These are phyloP conservation scores for Yarrowia bubula DNA, from an alignment of 805 yeast genomes.

Conservation along the genomic window DNA sequence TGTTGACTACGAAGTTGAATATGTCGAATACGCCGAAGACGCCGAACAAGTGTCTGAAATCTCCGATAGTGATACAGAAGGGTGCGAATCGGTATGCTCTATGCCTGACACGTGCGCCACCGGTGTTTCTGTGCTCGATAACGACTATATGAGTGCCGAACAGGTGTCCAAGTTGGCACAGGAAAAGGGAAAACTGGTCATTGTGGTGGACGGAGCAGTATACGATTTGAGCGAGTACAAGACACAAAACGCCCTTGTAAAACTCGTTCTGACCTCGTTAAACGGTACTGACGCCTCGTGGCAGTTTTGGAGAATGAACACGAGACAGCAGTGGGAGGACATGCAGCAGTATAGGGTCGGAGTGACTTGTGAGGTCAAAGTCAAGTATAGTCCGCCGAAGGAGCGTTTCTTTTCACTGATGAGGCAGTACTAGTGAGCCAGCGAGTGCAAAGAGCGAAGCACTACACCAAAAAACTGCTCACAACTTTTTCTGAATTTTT, in stretches of 20 bases:
- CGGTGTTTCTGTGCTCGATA: not conserved
- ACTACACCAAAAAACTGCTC: too few species aligned
- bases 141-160: not conserved
- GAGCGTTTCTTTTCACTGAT: conserved; percentile 9
- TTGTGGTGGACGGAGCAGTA: conserved; percentile 7
- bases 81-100: not conserved
- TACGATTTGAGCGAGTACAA: not conserved
- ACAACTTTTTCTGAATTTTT: too few species aligned
- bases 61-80: not conserved
- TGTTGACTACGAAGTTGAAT: conserved; percentile 3
- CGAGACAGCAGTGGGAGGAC: conserved; percentile 7
- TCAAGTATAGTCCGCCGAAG: conserved; percentile 12
- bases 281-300: conserved; percentile 18
- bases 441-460: too few species aligned
- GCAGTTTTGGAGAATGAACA: conserved; percentile 23
- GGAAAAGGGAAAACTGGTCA: not conserved
- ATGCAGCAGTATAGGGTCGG: conserved; percentile 11
- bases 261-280: not conserved
- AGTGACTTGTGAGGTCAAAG: not conserved
- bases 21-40: conserved; percentile 10
- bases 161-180: not conserved
- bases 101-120: not conserved
- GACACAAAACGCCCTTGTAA: not conserved
- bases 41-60: not conserved
- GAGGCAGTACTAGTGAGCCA: not conserved